These are phyloP conservation scores for Puccinellia tenuiflora DNA, from an alignment of 176 grass and related monocot genomes.

Conservation along the genomic window DNA sequence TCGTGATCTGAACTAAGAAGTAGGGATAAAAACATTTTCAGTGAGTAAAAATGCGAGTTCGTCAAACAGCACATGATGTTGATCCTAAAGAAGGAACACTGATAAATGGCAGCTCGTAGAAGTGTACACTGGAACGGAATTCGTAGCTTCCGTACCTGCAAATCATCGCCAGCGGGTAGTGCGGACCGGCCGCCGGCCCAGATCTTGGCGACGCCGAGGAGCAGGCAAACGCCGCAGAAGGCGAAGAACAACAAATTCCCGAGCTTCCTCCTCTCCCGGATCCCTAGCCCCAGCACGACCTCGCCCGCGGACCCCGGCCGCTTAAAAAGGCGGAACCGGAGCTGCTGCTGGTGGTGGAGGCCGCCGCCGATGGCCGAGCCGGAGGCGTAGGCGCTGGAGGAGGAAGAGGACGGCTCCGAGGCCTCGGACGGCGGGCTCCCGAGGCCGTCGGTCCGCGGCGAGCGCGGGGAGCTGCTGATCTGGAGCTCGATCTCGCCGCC, in stretches of 20 bases:
- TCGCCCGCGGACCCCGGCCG: constrained; percentile 17
- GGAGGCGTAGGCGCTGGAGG: not conserved
- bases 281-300: constrained; percentile 38
- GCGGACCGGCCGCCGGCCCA: constrained; percentile 55
- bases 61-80: no score
- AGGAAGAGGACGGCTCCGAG: not conserved
- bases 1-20: no score
- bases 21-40: no score
- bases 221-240: constrained; percentile 70
- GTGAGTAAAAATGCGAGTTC: no score
- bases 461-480: constrained; percentile 85
- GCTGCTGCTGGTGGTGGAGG: constrained; percentile 42
- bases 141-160: constrained; percentile 33
- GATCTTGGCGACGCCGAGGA: constrained; percentile 75
- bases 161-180: constrained; percentile 21
- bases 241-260: constrained; percentile 76
- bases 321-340: constrained; percentile 66
- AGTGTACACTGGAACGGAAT: not conserved
- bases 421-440: constrained; percentile 40
- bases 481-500: constrained; percentile 83
- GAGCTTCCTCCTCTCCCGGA: constrained; percentile 52
- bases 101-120: not conserved
- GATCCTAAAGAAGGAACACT: not conserved
- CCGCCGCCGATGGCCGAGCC: not conserved
- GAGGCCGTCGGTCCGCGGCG: constrained; percentile 43